phyloP scores from a whole-genome alignment of 805 yeast species.

The Lipomyces oligophaga region DNA sequence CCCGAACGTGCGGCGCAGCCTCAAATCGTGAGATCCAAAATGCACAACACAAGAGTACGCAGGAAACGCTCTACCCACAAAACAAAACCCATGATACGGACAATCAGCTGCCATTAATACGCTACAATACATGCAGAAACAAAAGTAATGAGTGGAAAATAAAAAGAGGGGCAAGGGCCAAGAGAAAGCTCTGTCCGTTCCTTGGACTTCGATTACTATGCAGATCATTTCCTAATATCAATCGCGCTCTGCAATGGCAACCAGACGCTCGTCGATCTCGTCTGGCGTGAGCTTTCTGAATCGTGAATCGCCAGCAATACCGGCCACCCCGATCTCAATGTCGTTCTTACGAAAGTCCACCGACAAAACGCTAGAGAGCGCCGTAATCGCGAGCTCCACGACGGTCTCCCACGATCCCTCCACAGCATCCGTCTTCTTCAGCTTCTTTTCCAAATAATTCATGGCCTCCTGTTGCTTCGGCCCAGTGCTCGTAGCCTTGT shows the following conservation, averaged over 20 bases:
- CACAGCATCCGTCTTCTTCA: conserved; percentile 65
- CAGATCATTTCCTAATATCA: too few species aligned
- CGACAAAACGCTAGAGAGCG: conserved; percentile 79
- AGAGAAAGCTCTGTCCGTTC: too few species aligned
- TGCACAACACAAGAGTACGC: too few species aligned
- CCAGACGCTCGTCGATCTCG: conserved; percentile 90
- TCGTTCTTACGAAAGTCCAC: conserved; percentile 94
- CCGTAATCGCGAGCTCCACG: conserved; percentile 83
- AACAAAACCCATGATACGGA: too few species aligned
- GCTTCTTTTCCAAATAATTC: conserved; percentile 83
- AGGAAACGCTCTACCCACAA: too few species aligned
- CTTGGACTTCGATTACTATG: too few species aligned
- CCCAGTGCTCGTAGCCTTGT: conserved; percentile 90
- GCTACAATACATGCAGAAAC: too few species aligned
- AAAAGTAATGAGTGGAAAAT: too few species aligned
- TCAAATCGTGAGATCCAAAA: too few species aligned
- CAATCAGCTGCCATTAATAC: too few species aligned
- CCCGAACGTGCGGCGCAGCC: too few species aligned
- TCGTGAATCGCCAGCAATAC: conserved; percentile 39
- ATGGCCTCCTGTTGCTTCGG: conserved; percentile 96
- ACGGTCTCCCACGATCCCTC: conserved; percentile 84
- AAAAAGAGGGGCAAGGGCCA: too few species aligned
- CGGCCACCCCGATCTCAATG: conserved; percentile 90
- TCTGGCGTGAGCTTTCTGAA: conserved; percentile 74
- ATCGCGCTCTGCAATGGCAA: conserved; percentile 94